Conservation (phyloP, 306 rosid species). For the Cicer yamashitae region DNA sequence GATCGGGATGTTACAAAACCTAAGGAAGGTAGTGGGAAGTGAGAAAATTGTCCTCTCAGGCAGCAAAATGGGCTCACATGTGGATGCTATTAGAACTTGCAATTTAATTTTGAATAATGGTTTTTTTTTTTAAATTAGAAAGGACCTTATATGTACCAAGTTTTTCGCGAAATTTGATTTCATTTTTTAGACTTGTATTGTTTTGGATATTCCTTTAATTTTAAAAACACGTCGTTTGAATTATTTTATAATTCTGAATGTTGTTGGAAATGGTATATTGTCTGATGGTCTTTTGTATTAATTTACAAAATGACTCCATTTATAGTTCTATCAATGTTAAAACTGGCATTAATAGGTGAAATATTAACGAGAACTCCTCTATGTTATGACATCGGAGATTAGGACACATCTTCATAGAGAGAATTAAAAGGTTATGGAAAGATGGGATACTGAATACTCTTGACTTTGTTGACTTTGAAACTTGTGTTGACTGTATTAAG, state of each 20-base stretch:
- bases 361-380: background rate
- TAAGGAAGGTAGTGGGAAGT: constrained; percentile 1
- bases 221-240: background rate
- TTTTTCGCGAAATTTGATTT: background rate
- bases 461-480: background rate
- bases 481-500: constrained; percentile 1
- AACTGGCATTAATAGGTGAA: background rate
- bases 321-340: background rate
- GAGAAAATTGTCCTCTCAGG: background rate
- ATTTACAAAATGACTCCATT: no score
- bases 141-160: background rate
- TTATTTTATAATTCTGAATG: no score
- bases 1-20: background rate
- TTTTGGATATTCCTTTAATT: background rate
- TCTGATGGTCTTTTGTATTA: no score
- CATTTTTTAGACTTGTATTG: background rate
- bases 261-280: no score
- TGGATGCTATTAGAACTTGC: background rate
- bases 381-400: background rate
- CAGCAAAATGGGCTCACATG: background rate
- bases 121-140: background rate
- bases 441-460: no score
- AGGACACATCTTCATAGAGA: background rate
- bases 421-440: background rate
- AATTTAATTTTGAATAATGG: background rate